Conservation (phyloP, 495 filamentous ascomycete species). For the Talaromyces thailandensis region DNA sequence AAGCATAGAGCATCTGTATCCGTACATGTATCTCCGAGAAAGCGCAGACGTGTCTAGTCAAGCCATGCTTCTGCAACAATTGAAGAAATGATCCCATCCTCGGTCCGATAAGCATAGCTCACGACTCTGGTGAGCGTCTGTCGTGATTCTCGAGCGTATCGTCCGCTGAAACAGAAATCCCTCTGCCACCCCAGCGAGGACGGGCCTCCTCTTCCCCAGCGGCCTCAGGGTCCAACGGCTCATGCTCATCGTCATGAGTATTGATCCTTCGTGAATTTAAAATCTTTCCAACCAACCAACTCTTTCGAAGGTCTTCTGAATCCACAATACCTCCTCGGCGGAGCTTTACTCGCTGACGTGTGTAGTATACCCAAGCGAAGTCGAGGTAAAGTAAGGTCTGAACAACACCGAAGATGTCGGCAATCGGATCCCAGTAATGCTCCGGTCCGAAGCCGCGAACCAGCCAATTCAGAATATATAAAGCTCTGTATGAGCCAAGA, state of each 20-base stretch:
- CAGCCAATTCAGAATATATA: conserved; percentile 94
- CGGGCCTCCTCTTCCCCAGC: conserved; percentile 17
- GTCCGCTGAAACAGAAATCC: conserved; percentile 75
- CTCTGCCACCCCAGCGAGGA: conserved; percentile 65
- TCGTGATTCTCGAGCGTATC: conserved; percentile 52
- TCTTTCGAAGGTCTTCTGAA: conserved; percentile 73
- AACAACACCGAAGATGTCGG: conserved; percentile 75
- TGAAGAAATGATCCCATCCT: too few species aligned
- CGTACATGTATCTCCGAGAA: neutral
- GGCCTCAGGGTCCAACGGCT: conserved; percentile 34
- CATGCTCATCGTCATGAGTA: conserved; percentile 21
- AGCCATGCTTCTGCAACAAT: neutral
- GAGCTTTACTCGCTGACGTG: conserved; percentile 87
- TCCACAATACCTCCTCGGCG: conserved; percentile 88
- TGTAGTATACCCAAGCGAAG: conserved; percentile 96
- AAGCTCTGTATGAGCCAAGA: conserved; percentile 78
- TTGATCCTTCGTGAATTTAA: conserved; percentile 28
- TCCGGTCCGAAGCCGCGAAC: conserved; percentile 50
- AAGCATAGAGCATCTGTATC: neutral
- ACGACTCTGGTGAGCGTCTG: neutral
- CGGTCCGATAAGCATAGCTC: neutral
- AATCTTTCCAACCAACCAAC: conserved; percentile 58
- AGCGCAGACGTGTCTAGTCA: neutral
- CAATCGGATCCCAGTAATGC: conserved; percentile 57
- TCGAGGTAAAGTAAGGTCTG: conserved; percentile 90